Evolutionary conservation across 805 yeast species (phyloP), one percentile per base, ranked within the genome.

Genomic region (Wickerhamomyces sydowiorum): DNA sequence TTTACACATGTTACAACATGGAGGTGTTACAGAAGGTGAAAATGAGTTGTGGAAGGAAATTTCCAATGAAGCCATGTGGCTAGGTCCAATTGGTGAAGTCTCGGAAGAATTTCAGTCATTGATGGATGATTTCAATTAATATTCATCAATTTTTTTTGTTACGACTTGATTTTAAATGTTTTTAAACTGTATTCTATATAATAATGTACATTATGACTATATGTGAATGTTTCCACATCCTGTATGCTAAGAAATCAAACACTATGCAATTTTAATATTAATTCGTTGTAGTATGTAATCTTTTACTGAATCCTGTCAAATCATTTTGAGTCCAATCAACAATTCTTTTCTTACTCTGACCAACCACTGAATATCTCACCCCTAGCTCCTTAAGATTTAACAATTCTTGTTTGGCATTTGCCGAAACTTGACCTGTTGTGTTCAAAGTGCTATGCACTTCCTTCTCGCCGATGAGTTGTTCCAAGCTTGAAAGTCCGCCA

Each of bases 1-100:
- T 20, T 56, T 46, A 55, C 64, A 50, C 45, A 39, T 52, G 37
- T 42, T 56, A 17, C 60, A 56, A 29, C 46, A 46, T 23, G 52
- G 47, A 20, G 57, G 63, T 18, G 52, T 62, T 2, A 65, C 65
- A n/a, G 59, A 65, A 15, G 56, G 62, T 4, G 82, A 77, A 48
- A 59, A 65, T 38, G 72, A 81, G 46, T 62, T 85, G 25, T 85
- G 95, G 95, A 80, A 77, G 54, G 90, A 84, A 48, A 80, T 85
- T 42, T 78, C 89, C 0, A 76, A 75, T 52, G 87, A 83, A 52
- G 90, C 90, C 0, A 80, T 76, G 50, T 85, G 95, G 95, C 42
- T 57, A 18, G 50, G 44, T 9, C 48, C 57, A 1, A 60, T 85
- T 42, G 74, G 73, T 43, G 76, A 68, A 36, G 62, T 59, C 15